These are phyloP conservation scores for Cavenderia fasciculata DNA, from an alignment of 78 protist genomes.

Conservation along the genomic window DNA sequence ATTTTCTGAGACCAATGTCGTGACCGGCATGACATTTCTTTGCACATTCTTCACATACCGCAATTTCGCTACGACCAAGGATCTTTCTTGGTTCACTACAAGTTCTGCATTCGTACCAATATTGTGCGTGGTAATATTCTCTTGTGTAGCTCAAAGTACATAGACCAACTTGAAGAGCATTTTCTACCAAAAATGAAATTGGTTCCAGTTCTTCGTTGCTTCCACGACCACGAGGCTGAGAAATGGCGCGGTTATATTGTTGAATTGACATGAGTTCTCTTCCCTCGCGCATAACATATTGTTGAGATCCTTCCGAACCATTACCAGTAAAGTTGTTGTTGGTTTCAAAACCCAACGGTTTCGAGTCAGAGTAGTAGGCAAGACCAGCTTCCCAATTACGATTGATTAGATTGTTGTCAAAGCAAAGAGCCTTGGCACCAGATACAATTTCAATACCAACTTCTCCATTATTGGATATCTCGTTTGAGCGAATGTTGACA, in stretches of 20 bases:
- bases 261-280: conserved; percentile 52
- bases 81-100: conserved; percentile 69
- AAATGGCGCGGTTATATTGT: background rate
- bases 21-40: conserved; percentile 80
- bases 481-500: conserved; percentile 57
- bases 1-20: conserved; percentile 55
- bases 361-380: conserved; percentile 65
- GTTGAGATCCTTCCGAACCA: conserved; percentile 31
- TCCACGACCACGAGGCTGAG: background rate
- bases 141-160: conserved; percentile 63
- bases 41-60: conserved; percentile 76
- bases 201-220: conserved; percentile 49
- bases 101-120: conserved; percentile 76
- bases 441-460: conserved; percentile 75
- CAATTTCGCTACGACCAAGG: conserved; percentile 46
- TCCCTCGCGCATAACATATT: conserved; percentile 52
- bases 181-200: conserved; percentile 61
- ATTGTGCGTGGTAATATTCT: conserved; percentile 76
- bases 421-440: conserved; percentile 54
- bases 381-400: conserved; percentile 68
- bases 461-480: conserved; percentile 62
- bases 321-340: conserved; percentile 23
- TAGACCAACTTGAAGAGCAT: conserved; percentile 56
- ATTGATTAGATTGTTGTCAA: conserved; percentile 35
- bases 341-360: conserved; percentile 62